Base-by-base conservation (phyloP, 1,284 basidiomycete genomes). In the Coniophora puteana region DNA sequence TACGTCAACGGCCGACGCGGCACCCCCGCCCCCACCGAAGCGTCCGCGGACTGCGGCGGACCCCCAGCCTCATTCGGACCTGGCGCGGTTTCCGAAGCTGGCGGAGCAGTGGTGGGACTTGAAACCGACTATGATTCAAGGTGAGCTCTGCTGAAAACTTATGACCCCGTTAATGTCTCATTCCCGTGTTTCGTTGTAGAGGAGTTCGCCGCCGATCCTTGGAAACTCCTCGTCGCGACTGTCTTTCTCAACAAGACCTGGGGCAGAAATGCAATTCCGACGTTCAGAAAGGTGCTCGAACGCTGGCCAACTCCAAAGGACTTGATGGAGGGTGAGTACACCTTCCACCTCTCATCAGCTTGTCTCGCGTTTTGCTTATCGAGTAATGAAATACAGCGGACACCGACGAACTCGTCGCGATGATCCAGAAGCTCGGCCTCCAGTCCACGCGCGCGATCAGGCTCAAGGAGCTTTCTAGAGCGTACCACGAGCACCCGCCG, bases 301-400 rank as follows among this genome's bases (percentile, higher is more conserved):
- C 63, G 52, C 21, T 85, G 79, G 77, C 68, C 73, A 2, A 76
- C 69, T 0, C 70, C 82, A 10, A 59, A 59, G 36, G 67, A 62
- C 8, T 63, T 83, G 29, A 67, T 72, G 10, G 49, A 68, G 52
- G 80, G 82, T 77, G 37, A 22, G 54, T 32, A 4, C 4, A 14
- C 4, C 13, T 18, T 20, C 21, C 27, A 24, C 7, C 20, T 27
- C 29, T 10, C 22, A 10, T 27, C 21, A 5, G 18, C 24, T 29
- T 14, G 5, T 13, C 26, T n/a, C 24, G 42, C 32, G 44, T 20
- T 17, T 17, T 35, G 14, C 36, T 29, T 28, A 30, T 21, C 17
- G 10, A 29, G 30, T 16, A 29, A 29, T 48, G 45, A 44, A 12
- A 29, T 41, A 6, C 40, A 67, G 68, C 68, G 12, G 45, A 63